Base-by-base conservation (phyloP, 2,329 filamentous ascomycete species). In the Trichophyton equinum region DNA sequence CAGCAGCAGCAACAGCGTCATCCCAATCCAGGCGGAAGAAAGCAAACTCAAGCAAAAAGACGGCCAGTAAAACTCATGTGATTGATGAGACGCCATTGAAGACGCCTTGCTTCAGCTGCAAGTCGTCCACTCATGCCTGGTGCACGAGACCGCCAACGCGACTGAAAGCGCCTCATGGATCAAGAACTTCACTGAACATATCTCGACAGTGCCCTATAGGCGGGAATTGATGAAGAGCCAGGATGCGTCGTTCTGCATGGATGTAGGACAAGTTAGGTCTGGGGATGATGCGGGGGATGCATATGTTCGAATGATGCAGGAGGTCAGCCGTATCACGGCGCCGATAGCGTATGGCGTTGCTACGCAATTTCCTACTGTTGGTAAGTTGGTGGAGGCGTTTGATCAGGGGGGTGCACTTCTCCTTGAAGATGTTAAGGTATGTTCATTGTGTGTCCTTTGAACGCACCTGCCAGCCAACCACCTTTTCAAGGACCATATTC, bases 81-180 rank as follows among this genome's bases (percentile, higher is more conserved):
- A 38, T 38, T 11, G 81, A 86, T 60, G 85, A 62, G 84, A 88
- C 64, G 70, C 76, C 22, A 77, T 91, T 51, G 88, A 91, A 68
- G 85, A 89, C 66, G 85, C 85, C 3, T 76, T 91, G 2, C 76
- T 92, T 9, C 77, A 82, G 15, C 75, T 92, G 3, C 88, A 92
- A 70, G 79, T 91, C 4, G 72, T 81, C 25, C 84, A 91, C 71
- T 76, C 77, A 4, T 82, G 82, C 22, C 75, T 89, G 3, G 83
- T 91, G 51, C 86, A 91, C 69, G 87, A 92, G 70, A 88, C 86
- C 0, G 73, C 72, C 13, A 73, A 76, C 1, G 68, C 80, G 0
- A 69, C 81, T 0, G 86, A 90, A 67, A 88, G 86, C 1, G 86
- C 87, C 1, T 81, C 86, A 66, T 89, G 87, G 85, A 83, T 91